Base-by-base conservation (phyloP, 306 rosid genomes). In the Abrus pulchellus region DNA sequence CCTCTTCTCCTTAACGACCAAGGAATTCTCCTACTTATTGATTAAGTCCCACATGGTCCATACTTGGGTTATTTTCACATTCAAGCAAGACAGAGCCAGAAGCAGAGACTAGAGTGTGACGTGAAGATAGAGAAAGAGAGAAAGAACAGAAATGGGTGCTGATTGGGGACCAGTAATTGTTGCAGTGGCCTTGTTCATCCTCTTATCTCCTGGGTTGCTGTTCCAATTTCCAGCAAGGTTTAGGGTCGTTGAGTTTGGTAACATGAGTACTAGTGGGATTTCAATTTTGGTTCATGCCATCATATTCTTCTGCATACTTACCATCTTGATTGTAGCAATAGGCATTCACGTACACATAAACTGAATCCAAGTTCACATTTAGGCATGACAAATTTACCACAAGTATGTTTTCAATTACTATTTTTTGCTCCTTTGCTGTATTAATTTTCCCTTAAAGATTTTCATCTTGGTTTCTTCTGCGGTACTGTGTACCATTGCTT, bases 121-220 rank as follows among this genome's bases (percentile, higher is more conserved):
- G 70, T 4, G 59, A 79, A 44, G 55, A 36, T 4, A 57, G 45
- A 9, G 8, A 1, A 47, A 64, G 14, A 55, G 30, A 55, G 83
- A 80, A 28, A 13, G 6, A 81, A 80, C 10, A 13, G 6, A 72
- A 68, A 95, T 93, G 98, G 29, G 81, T 30, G 94, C 97, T 8
- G 99, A 96, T 72, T 96, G 99, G 99, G 99, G 94, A 54, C 99
- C 99, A 0, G 86, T 95, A 0, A 77, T 89, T n/a, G 90, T 92
- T 13, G 92, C 98, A 0, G 99, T 89, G 80, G 92, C 82, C 14
- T 50, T 96, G 75, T 93, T 96, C 94, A 96, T 96, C 56, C 80
- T 96, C 75, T 81, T 96, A 33, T 96, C 99, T 1, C 98, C 98
- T 0, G 98, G 99, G 65, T 83, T 96, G 85, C 90, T 96, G 13